Evolutionary conservation across 2,329 filamentous ascomycete genomes (phyloP).

Genomic region (Colletotrichum costaricense): DNA sequence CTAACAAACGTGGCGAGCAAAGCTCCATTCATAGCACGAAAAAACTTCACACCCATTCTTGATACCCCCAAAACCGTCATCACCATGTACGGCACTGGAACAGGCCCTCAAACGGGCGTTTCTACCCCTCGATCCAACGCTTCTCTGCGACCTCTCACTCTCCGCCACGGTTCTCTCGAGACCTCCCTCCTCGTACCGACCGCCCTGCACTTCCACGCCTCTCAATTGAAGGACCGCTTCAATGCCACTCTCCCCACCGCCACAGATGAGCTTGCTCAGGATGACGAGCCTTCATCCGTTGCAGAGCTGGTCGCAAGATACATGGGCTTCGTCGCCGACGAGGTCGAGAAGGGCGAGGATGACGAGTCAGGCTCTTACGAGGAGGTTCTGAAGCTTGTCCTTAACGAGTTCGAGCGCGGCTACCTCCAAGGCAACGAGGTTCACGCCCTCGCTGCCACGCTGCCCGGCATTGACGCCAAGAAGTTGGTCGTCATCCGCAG

Average conservation of each 20-base stretch:
- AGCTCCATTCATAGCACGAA: slow-evolving; percentile 31
- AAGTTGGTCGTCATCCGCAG: slow-evolving; percentile 89
- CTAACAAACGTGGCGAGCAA: slow-evolving; percentile 25
- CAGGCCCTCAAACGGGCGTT: slow-evolving; percentile 92
- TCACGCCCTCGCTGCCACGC: slow-evolving; percentile 84
- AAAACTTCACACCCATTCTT: slow-evolving; percentile 39
- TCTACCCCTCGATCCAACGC: slow-evolving; percentile 95
- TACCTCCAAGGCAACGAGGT: slow-evolving; percentile 97
- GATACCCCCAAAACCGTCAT: slow-evolving; percentile 52
- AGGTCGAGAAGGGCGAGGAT: slow-evolving; percentile 94
- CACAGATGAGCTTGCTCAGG: slow-evolving; percentile 96
- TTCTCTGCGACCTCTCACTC: slow-evolving; percentile 89
- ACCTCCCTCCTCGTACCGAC: slow-evolving; percentile 96
- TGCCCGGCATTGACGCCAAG: slow-evolving; percentile 93
- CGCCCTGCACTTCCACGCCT: slow-evolving; percentile 93
- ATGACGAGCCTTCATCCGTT: slow-evolving; percentile 98
- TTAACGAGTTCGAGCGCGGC: slow-evolving; percentile 96
- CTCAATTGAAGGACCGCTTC: slow-evolving; percentile 93
- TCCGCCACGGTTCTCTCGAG: slow-evolving; percentile 94
- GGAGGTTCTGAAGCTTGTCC: slow-evolving; percentile 89
- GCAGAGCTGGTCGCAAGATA: slow-evolving; percentile 93
- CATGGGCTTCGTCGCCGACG: slow-evolving; percentile 87
- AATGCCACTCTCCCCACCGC: slow-evolving; percentile 85
- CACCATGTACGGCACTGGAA: slow-evolving; percentile 87
- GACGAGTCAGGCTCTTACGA: slow-evolving; percentile 88